Conservation (phyloP, 73 alveolate species). For the Paramecium primaurelia region DNA sequence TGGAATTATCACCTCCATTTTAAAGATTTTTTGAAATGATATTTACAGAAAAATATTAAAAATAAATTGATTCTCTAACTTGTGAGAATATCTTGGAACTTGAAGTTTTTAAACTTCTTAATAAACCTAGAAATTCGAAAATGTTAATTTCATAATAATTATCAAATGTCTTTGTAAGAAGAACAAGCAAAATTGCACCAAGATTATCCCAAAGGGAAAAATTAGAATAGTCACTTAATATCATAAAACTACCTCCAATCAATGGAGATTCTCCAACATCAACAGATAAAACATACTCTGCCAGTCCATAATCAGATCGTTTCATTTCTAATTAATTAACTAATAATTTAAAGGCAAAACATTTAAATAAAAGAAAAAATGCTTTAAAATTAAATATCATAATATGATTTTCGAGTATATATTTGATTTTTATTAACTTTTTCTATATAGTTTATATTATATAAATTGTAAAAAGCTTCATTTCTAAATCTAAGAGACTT, state of each 20-base stretch:
- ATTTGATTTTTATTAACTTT: background rate
- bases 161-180: background rate
- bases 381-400: background rate
- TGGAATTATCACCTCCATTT: background rate
- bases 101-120: background rate
- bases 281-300: background rate
- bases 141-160: background rate
- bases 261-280: background rate
- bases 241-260: background rate
- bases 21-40: background rate
- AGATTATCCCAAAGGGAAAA: background rate
- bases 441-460: background rate
- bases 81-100: background rate
- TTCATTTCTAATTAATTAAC: background rate
- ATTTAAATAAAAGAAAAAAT: background rate
- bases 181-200: background rate
- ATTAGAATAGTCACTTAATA: background rate
- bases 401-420: background rate
- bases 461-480: background rate
- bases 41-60: background rate
- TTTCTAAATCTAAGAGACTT: background rate
- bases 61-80: background rate
- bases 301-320: background rate
- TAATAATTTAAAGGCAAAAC: background rate
- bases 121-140: background rate